A percentile compares a stretch with the other conserved stretches of the same genome.
These are phyloP conservation scores for Cenococcum geophilum DNA, from an alignment of 495 filamentous ascomycete genomes.

Conservation along the genomic window DNA sequence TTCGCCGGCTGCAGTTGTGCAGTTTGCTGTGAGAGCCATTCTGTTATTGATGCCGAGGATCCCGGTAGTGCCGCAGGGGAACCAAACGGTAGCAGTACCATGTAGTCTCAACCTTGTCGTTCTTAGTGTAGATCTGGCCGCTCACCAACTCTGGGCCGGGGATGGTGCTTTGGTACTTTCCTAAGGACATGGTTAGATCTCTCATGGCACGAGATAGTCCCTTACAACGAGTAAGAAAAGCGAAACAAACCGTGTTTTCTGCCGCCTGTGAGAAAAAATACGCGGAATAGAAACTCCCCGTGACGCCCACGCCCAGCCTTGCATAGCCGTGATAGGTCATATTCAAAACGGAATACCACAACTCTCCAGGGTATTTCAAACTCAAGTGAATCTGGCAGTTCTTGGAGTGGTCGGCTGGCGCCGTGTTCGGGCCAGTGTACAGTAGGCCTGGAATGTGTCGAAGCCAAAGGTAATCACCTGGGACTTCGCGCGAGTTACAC, in stretches of 20 bases:
- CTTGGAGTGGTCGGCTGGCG: conserved; percentile 42
- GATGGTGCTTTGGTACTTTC: not conserved
- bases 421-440: conserved; percentile 48
- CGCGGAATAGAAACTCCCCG: conserved; percentile 50
- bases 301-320: conserved; percentile 48
- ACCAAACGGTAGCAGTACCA: conserved; percentile 49
- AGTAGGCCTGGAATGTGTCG: conserved; percentile 40
- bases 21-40: conserved; percentile 46
- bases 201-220: not conserved
- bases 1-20: conserved; percentile 43
- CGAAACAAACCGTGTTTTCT: conserved; percentile 15
- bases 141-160: conserved; percentile 39
- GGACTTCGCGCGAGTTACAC: too few relatives aligned
- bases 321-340: conserved; percentile 55
- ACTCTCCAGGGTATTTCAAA: conserved; percentile 54
- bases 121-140: conserved; percentile 53
- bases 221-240: not conserved
- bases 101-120: conserved; percentile 48
- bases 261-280: conserved; percentile 50
- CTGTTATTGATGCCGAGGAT: conserved; percentile 58
- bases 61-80: conserved; percentile 50
- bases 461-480: too few relatives aligned
- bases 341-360: conserved; percentile 52
- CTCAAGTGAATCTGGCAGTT: conserved; percentile 56
- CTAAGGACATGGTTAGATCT: not conserved